These are phyloP conservation scores for Collybia mongolica DNA, from an alignment of 768 basidiomycete species.

Conservation along the genomic window DNA sequence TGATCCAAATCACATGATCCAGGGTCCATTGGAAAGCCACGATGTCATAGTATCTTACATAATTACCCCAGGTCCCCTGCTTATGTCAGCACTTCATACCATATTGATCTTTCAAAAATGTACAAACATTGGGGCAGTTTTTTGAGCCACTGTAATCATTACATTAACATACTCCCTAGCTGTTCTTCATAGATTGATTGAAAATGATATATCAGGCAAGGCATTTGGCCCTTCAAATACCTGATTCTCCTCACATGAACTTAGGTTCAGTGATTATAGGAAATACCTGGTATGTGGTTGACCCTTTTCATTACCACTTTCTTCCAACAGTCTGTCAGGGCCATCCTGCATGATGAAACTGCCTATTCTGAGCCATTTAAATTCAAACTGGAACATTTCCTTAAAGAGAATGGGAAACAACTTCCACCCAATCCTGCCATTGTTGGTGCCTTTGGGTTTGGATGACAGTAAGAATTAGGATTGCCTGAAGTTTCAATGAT, in stretches of 20 bases:
- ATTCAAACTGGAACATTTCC: constrained; percentile 1
- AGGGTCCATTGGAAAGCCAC: too few species aligned
- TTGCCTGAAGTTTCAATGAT: neutral
- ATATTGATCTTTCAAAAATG: too few species aligned
- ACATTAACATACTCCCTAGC: neutral
- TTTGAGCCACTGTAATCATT: too few species aligned
- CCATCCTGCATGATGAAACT: constrained; percentile 1
- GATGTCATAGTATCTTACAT: too few species aligned
- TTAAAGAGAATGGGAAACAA: neutral
- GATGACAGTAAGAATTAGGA: too few species aligned
- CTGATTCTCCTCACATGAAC: neutral
- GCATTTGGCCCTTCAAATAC: constrained; percentile 10
- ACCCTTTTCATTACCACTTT: neutral
- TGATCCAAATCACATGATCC: too few species aligned
- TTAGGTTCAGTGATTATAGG: neutral
- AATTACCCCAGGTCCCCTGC: too few species aligned
- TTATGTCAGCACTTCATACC: too few species aligned
- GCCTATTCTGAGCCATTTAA: neutral
- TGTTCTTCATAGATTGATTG: neutral
- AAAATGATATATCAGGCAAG: neutral
- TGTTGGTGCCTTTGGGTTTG: too few species aligned
- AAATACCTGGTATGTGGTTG: neutral
- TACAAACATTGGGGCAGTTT: too few species aligned
- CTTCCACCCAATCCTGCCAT: too few species aligned
- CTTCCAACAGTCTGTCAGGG: neutral